Evolutionary conservation across 2,329 filamentous ascomycete species (phyloP), one percentile per base, ranked within the genome.

Genomic region (Sclerotinia trifoliorum): DNA sequence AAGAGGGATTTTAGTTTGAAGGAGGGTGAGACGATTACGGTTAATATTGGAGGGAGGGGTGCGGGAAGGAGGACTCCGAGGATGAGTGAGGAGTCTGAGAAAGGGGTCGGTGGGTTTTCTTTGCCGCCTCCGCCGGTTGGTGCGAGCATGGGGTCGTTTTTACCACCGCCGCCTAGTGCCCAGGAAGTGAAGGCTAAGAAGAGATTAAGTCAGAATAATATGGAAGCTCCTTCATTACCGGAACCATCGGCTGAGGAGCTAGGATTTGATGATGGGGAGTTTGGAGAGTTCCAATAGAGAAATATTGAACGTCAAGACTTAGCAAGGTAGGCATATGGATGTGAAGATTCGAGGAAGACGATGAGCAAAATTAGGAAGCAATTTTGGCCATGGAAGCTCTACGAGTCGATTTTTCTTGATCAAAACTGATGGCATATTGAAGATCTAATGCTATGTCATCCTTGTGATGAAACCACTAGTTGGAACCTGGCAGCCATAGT

Each of bases 241-340:
- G 24, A 56, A 46, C 62, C 84, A 6, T 82, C 77, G 52, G 81
- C 82, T 21, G 78, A 88, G 75, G 88, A 93, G 69, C 75, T 94
- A 72, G 92, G 92, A 0, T 95, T 95, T 74, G 92, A 96, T 75
- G 91, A 96, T 77, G 93, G 92, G 1, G 90, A 94, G 76, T 94
- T 93, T 84, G 92, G 92, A 26, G 92, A 96, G 79, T 96, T 96
- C 80, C 77, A 78, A 68, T 78, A 63, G 35, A 72, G 70, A n/a
- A 46, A 24, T 48, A 7, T 57, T 24, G 13, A n/a, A 63, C 19
- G 2, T 1, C 26, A n/a, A 32, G 44, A 2, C 2, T 24, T 24
- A 10, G 5, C 15, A 10, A 48, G 42, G 17, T 51, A 26, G 44
- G 24, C 11, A 49, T 5, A 51, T 46, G 64, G 29, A 35, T 65